Base-by-base conservation (phyloP, 176 grass and related monocot genomes). In the Avena insularis region DNA sequence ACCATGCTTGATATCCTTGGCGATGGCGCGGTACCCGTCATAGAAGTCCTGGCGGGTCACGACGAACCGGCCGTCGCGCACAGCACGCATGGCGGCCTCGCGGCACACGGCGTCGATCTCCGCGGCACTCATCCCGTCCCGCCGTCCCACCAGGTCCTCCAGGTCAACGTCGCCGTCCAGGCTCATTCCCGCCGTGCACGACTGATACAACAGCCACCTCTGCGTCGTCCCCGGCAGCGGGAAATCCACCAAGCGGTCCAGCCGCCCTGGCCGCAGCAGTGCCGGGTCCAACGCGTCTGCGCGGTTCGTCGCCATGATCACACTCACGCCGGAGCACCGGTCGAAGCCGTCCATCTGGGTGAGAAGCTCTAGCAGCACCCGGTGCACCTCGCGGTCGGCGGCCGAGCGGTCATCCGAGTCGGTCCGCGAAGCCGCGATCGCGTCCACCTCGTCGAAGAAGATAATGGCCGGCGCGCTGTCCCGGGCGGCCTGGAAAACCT, bases 251-350 rank as follows among this genome's bases (percentile, higher is more conserved):
- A 67, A 75, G 16, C 83, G 56, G 17, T 88, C 90, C 8, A 91
- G 23, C 9, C 90, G 45, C 27, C 90, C 82, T 1, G 90, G 82
- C 16, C 90, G 90, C 10, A 91, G 60, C 65, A 88, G 77, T 17
- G 86, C 90, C 55, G 82, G 70, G 46, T 91, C 86, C 29, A 88
- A 65, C 33, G 55, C 82, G 21, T 84, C 90, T 0, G 67, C 74
- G 36, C 75, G 80, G 57, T 89, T 92, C 5, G 90, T 89, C 75
- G 86, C 86, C 90, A 92, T 92, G 60, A 89, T 84, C 20, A 92
- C 73, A 29, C 81, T 67, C 56, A 92, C 87, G 71, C 71, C 55
- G 54, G 74, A 19, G 50, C 31, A 76, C 31, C 35, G 71, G 57
- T 90, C 90, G 70, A 92, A 89, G 15, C 90, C 79, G 71, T 92